phyloP scores from a whole-genome alignment of 2,329 filamentous ascomycete genomes.

The Fusarium nelsonii region DNA sequence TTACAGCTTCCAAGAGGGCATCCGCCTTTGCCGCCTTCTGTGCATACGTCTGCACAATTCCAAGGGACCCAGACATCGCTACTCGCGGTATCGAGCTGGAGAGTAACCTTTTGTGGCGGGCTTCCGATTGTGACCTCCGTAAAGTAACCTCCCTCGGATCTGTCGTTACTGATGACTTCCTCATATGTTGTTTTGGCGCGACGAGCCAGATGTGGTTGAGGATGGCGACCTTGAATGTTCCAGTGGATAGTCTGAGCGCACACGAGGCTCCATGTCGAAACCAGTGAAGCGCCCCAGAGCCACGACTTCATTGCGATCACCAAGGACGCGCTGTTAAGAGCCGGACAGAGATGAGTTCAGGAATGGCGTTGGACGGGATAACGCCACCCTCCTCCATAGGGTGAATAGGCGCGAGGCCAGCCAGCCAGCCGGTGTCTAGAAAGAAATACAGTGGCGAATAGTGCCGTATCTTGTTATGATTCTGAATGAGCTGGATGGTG shows the following conservation, averaged over 20 bases:
- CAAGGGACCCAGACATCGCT: constrained; percentile 73
- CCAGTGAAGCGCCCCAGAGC: constrained; percentile 37
- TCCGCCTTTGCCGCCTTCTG: constrained; percentile 44
- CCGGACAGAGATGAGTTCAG: constrained; percentile 24
- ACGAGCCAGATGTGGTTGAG: constrained; percentile 50
- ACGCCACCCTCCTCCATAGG: constrained; percentile 46
- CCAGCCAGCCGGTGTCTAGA: constrained; percentile 24
- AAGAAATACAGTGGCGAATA: constrained; percentile 5
- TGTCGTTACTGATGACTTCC: constrained; percentile 60
- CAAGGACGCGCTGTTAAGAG: constrained; percentile 3
- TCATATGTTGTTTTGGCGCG: constrained; percentile 57
- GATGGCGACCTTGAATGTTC: constrained; percentile 58
- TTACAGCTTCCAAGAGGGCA: constrained; percentile 63
- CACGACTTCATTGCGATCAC: constrained; percentile 45
- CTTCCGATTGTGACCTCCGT: constrained; percentile 68
- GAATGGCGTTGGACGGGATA: constrained; percentile 38
- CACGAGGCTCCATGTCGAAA: constrained; percentile 42
- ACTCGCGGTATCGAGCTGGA: constrained; percentile 75
- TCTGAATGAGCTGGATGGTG: neutral
- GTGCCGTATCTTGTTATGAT: neutral
- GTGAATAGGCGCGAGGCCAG: constrained; percentile 25
- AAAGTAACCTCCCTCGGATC: constrained; percentile 64
- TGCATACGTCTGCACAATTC: constrained; percentile 56
- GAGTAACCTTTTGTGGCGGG: constrained; percentile 66
- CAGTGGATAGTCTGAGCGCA: constrained; percentile 59